These are phyloP conservation scores for Monosporascus sp. DNA, from an alignment of 2,329 filamentous ascomycete species.

Conservation along the genomic window DNA sequence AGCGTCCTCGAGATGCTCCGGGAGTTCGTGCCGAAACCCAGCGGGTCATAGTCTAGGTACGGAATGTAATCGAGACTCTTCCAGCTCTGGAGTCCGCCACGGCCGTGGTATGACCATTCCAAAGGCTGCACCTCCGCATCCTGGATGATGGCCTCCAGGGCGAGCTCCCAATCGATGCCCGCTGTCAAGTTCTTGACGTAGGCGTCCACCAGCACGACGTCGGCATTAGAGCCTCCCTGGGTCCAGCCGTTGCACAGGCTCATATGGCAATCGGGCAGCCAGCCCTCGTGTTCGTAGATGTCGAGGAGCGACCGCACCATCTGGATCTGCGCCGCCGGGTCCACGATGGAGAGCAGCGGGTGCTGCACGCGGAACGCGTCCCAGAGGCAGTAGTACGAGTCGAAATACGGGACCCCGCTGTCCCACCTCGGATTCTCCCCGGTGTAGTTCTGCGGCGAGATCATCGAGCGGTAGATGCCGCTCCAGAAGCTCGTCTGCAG, in stretches of 20 bases:
- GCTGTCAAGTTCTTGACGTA: constrained; percentile 54
- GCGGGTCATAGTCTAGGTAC: constrained; percentile 53
- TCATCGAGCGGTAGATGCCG: constrained; percentile 54
- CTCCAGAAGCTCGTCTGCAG: constrained; percentile 57
- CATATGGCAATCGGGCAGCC: constrained; percentile 65
- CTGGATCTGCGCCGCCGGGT: constrained; percentile 51
- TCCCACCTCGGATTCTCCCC: constrained; percentile 59
- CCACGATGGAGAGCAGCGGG: constrained; percentile 57
- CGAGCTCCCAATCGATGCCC: constrained; percentile 54
- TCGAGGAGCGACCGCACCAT: constrained; percentile 62
- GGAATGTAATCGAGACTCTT: constrained; percentile 61
- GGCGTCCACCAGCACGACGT: constrained; percentile 57
- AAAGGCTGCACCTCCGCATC: constrained; percentile 57
- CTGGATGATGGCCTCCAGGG: constrained; percentile 58
- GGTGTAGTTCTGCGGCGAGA: constrained; percentile 62
- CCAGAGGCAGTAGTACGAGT: constrained; percentile 54
- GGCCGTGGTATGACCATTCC: constrained; percentile 60
- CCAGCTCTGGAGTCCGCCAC: constrained; percentile 62
- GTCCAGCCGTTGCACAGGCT: constrained; percentile 61
- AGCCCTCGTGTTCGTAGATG: constrained; percentile 59
- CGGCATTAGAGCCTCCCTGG: constrained; percentile 63
- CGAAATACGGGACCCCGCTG: constrained; percentile 57
- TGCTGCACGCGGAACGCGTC: constrained; percentile 59
- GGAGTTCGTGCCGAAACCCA: constrained; percentile 55
- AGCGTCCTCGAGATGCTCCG: constrained; percentile 62